A percentile compares a stretch with the other conserved stretches of the same genome.
Conservation (phyloP, 2,329 filamentous ascomycete genomes). For the Chaetomium strumarium region DNA sequence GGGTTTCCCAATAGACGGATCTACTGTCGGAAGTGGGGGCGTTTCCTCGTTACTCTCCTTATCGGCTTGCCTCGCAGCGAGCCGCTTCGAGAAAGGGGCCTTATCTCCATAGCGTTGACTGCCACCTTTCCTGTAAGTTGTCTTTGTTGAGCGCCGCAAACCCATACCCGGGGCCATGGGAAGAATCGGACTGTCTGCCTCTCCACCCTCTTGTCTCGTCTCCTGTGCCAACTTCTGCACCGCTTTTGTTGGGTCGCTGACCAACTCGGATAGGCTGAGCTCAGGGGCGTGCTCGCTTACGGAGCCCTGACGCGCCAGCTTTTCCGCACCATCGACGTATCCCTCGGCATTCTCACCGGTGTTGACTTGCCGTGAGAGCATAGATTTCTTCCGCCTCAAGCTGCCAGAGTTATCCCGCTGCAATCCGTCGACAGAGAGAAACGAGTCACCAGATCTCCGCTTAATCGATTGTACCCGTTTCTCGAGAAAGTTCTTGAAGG, state of each 20-base stretch:
- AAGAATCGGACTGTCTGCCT: conserved; percentile 80
- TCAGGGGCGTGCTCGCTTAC: conserved; percentile 50
- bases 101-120: conserved; percentile 77
- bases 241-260: conserved; percentile 69
- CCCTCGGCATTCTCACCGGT: conserved; percentile 54
- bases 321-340: conserved; percentile 79
- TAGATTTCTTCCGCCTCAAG: conserved; percentile 83
- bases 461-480: conserved; percentile 87
- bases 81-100: conserved; percentile 67
- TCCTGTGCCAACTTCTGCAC: conserved; percentile 64
- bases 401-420: conserved; percentile 53
- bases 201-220: conserved; percentile 39
- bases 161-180: conserved; percentile 72
- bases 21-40: conserved; percentile 35
- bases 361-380: conserved; percentile 89
- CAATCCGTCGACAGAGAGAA: conserved; percentile 52
- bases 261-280: conserved; percentile 72
- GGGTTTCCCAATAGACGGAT: conserved; percentile 44
- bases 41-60: conserved; percentile 49
- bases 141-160: conserved; percentile 82
- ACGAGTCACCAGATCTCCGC: conserved; percentile 69
- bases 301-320: conserved; percentile 68
- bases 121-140: conserved; percentile 79
- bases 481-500: conserved; percentile 95
- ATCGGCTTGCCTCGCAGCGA: conserved; percentile 56